Percentiles rank a stretch among this genome's conserved stretches.
These are phyloP conservation scores for Metroxylon sagu DNA, from an alignment of 176 grass and related monocot species.

Conservation along the genomic window DNA sequence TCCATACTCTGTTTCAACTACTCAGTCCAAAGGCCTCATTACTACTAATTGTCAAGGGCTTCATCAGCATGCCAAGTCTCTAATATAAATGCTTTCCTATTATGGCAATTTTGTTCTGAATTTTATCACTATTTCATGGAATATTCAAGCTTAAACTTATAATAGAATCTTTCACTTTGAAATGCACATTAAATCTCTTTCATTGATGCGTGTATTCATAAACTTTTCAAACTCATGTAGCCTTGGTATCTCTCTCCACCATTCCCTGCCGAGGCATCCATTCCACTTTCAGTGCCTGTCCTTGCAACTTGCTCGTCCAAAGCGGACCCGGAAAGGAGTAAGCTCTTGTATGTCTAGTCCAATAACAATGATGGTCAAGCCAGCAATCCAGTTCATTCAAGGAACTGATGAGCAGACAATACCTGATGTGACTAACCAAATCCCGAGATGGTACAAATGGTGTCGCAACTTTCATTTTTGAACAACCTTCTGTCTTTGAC, in stretches of 20 bases:
- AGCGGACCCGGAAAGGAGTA: background rate
- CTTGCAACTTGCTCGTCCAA: constrained; percentile 26
- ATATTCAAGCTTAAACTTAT: no score
- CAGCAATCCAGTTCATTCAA: constrained; percentile 88
- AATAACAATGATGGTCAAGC: constrained; percentile 46
- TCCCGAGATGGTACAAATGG: constrained; percentile 81
- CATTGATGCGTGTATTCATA: background rate
- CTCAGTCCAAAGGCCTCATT: no score
- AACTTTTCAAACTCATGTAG: constrained; percentile 4
- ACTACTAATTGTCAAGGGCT: no score
- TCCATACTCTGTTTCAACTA: no score
- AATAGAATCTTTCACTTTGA: background rate
- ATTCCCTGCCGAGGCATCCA: constrained; percentile 24
- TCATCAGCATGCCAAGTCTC: no score
- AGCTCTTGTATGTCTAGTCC: constrained; percentile 1
- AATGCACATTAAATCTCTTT: background rate
- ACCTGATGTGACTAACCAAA: constrained; percentile 84
- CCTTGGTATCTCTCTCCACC: constrained; percentile 14
- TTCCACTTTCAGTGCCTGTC: constrained; percentile 38
- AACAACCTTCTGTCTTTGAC: constrained; percentile 77
- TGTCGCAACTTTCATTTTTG: constrained; percentile 63
- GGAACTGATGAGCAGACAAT: constrained; percentile 91
- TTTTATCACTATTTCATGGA: no score
- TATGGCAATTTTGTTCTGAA: no score
- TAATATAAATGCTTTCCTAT: no score